Base-by-base conservation (phyloP, 805 yeast genomes). In the Wickerhamiella kurtzmanii region DNA sequence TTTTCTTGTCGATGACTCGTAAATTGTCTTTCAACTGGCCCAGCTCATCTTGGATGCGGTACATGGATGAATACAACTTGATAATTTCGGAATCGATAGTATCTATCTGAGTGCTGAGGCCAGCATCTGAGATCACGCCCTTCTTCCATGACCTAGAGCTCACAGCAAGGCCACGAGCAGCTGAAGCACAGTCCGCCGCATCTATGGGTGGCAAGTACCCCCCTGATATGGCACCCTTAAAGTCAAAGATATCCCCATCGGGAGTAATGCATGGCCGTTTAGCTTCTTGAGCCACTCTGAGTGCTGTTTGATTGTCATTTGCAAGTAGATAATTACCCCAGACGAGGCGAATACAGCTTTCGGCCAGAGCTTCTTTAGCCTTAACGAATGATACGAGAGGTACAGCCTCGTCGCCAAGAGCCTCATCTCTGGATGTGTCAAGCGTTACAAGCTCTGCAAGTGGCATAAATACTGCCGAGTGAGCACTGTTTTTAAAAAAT, bases 391-490 rank as follows among this genome's bases (percentile, higher is more conserved):
- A 20, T 19, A 19, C n/a, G 50, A 92, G 68, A 0, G 96, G 95
- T 28, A 88, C 80, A 46, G 77, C 80, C 9, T 25, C 11, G 41
- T 77, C 80, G 47, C 16, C 46, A 4, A 44, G 18, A 20, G 13
- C 5, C 22, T 44, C 3, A 37, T n/a, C 4, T 46, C 32, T 61
- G 58, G 20, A 4, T n/a, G 32, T 32, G 8, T 41, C n/a, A 4
- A 22, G 48, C 5, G 22, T 46, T 8, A 20, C 72, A 67, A 92
- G 58, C 55, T 94, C 70, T 59, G 87, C 85, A 51, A 92, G 66
- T 1, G 98, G 97, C 69, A 92, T 79, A 56, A 92, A 87, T 0
- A 97, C 86, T 0, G 83, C 88, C 57, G 96, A 72, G 1, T 96
- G 96, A 4, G 80, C 72, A 50, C 75, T 77, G 50, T 81, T 87